A percentile compares a stretch with the other conserved stretches of the same genome.
phyloP scores from a whole-genome alignment of 495 filamentous ascomycete genomes.

The Aspergillus indologenus region DNA sequence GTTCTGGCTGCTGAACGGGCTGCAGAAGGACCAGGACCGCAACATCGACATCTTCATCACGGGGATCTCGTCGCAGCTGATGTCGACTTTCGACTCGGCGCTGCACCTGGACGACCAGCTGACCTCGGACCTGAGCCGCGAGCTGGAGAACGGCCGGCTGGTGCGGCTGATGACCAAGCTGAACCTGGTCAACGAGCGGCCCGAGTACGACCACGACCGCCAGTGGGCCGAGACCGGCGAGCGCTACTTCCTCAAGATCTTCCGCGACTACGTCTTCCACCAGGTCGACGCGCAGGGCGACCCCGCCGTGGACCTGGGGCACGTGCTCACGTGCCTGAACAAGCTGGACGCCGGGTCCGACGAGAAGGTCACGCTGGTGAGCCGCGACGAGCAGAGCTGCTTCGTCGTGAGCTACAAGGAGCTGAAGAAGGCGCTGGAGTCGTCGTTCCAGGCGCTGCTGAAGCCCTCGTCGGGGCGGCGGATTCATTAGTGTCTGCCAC shows the following conservation, averaged over 20 bases:
- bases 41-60: slow-evolving; percentile 73
- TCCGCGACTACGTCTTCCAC: slow-evolving; percentile 96
- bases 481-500: slow-evolving; percentile 30
- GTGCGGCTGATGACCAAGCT: slow-evolving; percentile 82
- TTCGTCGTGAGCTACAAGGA: slow-evolving; percentile 87
- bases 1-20: slow-evolving; percentile 65
- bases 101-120: slow-evolving; percentile 75
- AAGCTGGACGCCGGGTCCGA: slow-evolving; percentile 89
- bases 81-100: slow-evolving; percentile 65
- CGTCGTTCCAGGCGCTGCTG: slow-evolving; percentile 74
- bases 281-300: slow-evolving; percentile 81
- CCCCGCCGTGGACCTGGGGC: slow-evolving; percentile 76
- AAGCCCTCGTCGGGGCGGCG: slow-evolving; percentile 46
- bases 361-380: slow-evolving; percentile 81
- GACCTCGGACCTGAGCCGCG: slow-evolving; percentile 63
- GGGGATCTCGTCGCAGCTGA: slow-evolving; percentile 70
- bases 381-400: slow-evolving; percentile 80
- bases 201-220: slow-evolving; percentile 69
- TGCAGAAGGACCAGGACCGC: slow-evolving; percentile 52
- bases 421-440: slow-evolving; percentile 72
- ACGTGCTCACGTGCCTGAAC: slow-evolving; percentile 79
- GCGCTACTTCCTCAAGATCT: slow-evolving; percentile 86
- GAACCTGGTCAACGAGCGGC: slow-evolving; percentile 80
- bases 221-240: slow-evolving; percentile 88
- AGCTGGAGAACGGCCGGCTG: slow-evolving; percentile 88